phyloP scores from a whole-genome alignment of 1,284 basidiomycete genomes.

The Sporisorium sorghi region DNA sequence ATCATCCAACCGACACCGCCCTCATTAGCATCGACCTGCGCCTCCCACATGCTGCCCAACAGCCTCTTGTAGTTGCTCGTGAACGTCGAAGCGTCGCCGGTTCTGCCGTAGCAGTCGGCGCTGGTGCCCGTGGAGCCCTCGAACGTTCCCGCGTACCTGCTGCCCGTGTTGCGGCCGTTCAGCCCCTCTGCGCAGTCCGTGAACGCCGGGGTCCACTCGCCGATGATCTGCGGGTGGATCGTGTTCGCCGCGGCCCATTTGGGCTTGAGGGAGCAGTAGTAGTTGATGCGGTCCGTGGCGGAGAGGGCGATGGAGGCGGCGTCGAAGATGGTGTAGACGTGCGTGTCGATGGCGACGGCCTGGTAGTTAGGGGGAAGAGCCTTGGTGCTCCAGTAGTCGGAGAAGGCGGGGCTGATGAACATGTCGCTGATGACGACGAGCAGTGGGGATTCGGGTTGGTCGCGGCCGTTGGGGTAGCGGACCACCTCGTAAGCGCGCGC shows the following conservation, averaged over 20 bases:
- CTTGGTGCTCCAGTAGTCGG: conserved; percentile 77
- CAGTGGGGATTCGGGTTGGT: conserved; percentile 33
- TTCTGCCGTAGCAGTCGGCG: conserved; percentile 80
- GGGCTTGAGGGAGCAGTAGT: conserved; percentile 58
- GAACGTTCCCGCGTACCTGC: conserved; percentile 82
- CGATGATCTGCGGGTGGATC: conserved; percentile 62
- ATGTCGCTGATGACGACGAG: conserved; percentile 80
- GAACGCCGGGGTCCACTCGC: conserved; percentile 73
- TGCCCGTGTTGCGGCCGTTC: conserved; percentile 75
- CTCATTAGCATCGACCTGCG: conserved; percentile 73
- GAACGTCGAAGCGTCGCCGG: conserved; percentile 80
- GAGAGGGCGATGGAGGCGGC: conserved; percentile 34
- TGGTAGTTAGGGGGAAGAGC: conserved; percentile 74
- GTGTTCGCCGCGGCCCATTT: conserved; percentile 51
- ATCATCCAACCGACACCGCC: conserved; percentile 79
- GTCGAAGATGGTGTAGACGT: conserved; percentile 67
- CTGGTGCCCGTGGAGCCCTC: conserved; percentile 68
- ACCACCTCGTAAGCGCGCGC: conserved; percentile 59
- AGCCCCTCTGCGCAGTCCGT: conserved; percentile 88
- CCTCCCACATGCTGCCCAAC: conserved; percentile 85
- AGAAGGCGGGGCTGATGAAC: conserved; percentile 77
- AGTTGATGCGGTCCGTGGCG: conserved; percentile 53
- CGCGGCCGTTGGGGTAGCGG: conserved; percentile 44
- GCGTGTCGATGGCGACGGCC: conserved; percentile 80
- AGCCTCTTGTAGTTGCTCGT: conserved; percentile 83